Evolutionary conservation across 2,329 filamentous ascomycete species (phyloP).

Genomic region (Xylariaceae sp.): DNA sequence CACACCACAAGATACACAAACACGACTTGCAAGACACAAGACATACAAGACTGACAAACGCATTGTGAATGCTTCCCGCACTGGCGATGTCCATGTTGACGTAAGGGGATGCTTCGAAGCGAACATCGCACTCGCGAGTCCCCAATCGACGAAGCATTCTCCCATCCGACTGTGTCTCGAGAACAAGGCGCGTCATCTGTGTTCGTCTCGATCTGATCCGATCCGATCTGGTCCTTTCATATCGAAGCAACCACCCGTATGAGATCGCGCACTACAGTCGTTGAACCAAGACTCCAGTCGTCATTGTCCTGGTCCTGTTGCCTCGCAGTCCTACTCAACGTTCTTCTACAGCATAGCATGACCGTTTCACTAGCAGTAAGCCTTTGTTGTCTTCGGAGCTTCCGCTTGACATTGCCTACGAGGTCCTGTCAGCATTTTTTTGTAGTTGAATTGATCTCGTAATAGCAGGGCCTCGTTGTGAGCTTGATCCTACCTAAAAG

Average conservation of each 20-base stretch:
- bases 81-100: not conserved
- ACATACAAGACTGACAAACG: too few species aligned
- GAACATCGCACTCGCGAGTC: not conserved
- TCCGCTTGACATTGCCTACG: not conserved
- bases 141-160: not conserved
- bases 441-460: not conserved
- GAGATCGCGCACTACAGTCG: constrained; percentile 1
- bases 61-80: not conserved
- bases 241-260: constrained; percentile 2
- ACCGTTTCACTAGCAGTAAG: too few species aligned
- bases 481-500: not conserved
- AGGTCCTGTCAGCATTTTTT: not conserved
- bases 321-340: not conserved
- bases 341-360: not conserved
- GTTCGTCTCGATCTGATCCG: not conserved
- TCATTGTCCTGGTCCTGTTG: constrained; percentile 7
- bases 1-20: not conserved
- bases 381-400: not conserved
- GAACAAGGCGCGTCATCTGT: constrained; percentile 4
- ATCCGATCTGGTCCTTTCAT: constrained; percentile 4
- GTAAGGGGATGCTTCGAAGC: not conserved
- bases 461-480: not conserved
- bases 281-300: not conserved
- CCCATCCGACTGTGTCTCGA: not conserved
- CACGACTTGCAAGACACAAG: not conserved